Evolutionary conservation across 148 eudicot species (phyloP), one percentile per base, ranked within the genome.

Genomic region (Agrostemma githago): DNA sequence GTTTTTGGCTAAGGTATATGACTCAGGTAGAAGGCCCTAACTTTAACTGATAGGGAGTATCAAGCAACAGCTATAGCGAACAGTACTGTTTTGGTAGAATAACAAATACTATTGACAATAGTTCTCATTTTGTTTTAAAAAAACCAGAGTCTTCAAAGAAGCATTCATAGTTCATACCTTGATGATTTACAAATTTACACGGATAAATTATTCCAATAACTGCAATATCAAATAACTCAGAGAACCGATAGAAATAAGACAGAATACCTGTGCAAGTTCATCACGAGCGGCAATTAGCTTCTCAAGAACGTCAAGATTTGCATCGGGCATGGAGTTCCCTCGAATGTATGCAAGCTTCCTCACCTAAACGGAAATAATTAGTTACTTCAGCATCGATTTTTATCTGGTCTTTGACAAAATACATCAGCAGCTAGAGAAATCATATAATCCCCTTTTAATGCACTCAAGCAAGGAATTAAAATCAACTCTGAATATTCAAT

Each of bases 261-360:
- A 4, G 64, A 66, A 51, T 60, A 89, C 99, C 97, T 92, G 89
- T 72, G 99, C 88, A 83, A 92, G 82, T 70, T 95, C 99, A 80
- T 92, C 96, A 37, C 99, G 97, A 34, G 96, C 77, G 75, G 93
- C 88, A 75, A 92, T 89, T 72, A 95, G 90, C 88, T 89, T 87
- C 80, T 90, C 92, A 77, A 95, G 93, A 76, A 95, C 94, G 74
- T 73, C 89, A 74, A 95, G 93, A 87, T 95, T 95, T 77, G 93
- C 89, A 85, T 56, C 87, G 61, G 99, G 97, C 54, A 81, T 88
- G 68, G 96, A 92, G 73, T 95, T 87, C 70, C 97, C 97, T 73
- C 74, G 78, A 46, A 87, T 77, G 77, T 92, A 95, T 17, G 90
- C 88, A 87, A 92, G 85, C 87, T 84, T 90, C 78, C 99, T 85